Percentiles rank a stretch among this genome's conserved stretches.
Conservation (phyloP, 345 rosid species). For the Citrus unshiu region DNA sequence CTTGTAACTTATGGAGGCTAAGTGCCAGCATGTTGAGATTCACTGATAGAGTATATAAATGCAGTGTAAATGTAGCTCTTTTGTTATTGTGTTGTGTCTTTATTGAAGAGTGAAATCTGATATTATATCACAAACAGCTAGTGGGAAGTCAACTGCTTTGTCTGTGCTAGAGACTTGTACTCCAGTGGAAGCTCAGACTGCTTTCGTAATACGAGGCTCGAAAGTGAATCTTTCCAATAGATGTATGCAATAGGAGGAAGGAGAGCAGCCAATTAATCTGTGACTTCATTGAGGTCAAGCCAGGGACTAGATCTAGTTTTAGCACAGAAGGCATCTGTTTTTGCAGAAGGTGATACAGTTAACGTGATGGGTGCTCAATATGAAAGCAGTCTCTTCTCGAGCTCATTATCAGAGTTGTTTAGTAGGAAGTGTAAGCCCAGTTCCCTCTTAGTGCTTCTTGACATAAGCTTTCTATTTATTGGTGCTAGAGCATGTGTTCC, state of each 20-base stretch:
- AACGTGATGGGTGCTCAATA: conserved; percentile 27
- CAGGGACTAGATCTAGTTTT: conserved; percentile 22
- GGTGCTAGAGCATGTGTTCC: background rate
- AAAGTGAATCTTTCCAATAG: conserved; percentile 27
- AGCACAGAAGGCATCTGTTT: conserved; percentile 19
- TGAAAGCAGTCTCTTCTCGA: conserved; percentile 63
- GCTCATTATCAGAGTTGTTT: conserved; percentile 57
- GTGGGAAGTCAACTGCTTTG: conserved; percentile 21
- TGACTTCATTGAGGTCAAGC: conserved; percentile 16
- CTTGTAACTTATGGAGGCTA: background rate
- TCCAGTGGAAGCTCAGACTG: conserved; percentile 23
- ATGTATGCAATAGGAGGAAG: conserved; percentile 33
- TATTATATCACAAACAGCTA: conserved; percentile 23
- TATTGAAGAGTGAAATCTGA: conserved; percentile 15
- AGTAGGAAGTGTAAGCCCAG: conserved; percentile 42
- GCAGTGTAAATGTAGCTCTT: background rate
- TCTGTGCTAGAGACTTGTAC: conserved; percentile 23
- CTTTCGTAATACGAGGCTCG: conserved; percentile 24
- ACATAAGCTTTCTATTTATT: background rate
- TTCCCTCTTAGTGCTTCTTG: background rate
- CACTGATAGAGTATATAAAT: background rate
- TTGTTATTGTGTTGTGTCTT: conserved; percentile 6
- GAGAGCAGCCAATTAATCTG: conserved; percentile 23
- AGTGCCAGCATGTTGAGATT: background rate
- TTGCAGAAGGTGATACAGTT: conserved; percentile 22